Evolutionary conservation across 148 eudicot species (phyloP), one percentile per base, ranked within the genome.

Genomic region (Vaccinium macrocarpon): DNA sequence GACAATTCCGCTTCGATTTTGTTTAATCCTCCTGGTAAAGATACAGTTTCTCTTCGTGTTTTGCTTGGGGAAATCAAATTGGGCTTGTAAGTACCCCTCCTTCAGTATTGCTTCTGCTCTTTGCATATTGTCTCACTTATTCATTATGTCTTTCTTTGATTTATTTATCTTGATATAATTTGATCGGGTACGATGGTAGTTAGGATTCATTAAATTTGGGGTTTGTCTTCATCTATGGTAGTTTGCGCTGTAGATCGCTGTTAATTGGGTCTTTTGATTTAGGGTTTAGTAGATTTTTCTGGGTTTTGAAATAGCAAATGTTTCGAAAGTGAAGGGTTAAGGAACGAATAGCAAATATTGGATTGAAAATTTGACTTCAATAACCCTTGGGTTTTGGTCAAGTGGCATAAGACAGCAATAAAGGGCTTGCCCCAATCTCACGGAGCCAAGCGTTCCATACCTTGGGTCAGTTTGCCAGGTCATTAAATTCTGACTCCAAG

Each of bases 51-150:
- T 53, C 46, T 16, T 10, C 25, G 48, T 68, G 49, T 68, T 49
- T 23, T 1, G 50, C 29, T 81, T 8, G 3, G 11, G 23, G 75
- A 49, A 73, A 42, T 76, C 84, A 50, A 73, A 82, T 73, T 82
- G 79, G 84, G 35, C 79, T 55, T n/a, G 84, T 72, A 73, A n/a
- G 79, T 72, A 21, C 68, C 35, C 51, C 21, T 53, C 7, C 23
- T 27, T 35, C 48, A 19, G 32, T 42, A n/a, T 38, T 49, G 21
- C 5, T 79, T 80, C 14, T 19, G 61, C 18, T 55, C 27, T 14
- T 35, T 32, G n/a, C 46, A 10, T 57, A 42, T 11, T 59, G 8
- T 80, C 32, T 61, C 52, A 12, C 72, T 13, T 18, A 32, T 53
- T 82, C 53, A n/a, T 15, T 50, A 53, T 18, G 12, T n/a, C 68